Evolutionary conservation across 441 rosid genomes (phyloP), one percentile per base, ranked within the genome.

Genomic region (Erodium trifolium): DNA sequence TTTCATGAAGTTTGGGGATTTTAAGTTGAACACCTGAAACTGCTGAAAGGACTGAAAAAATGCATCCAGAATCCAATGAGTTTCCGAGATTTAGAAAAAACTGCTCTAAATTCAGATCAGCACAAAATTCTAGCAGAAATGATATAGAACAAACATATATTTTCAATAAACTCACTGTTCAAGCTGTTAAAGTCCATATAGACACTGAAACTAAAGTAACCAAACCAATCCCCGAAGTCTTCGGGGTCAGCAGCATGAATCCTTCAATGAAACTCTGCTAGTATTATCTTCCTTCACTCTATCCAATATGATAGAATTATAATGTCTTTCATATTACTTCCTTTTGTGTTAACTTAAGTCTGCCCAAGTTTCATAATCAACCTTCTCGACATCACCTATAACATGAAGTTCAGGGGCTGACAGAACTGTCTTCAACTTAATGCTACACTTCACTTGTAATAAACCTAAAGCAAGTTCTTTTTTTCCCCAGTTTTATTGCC

Each of bases 21-120:
- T 87, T 90, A 66, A 86, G 80, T 75, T 81, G 75, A 64, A 86
- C 84, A n/a, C 93, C 93, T 34, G 90, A 86, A 76, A 90, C 93
- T 66, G 96, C 96, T 69, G 91, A 86, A 73, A 85, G 90, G 75
- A 87, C 96, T 89, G 85, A 78, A 76, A 83, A 18, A 59, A 59
- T 41, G 45, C 55, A 49, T 49, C 17, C 55, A 49, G 55, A 49
- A 49, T n/a, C 55, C 14, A 13, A 3, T 12, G 55, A 49, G 55
- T n/a, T 49, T 49, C 55, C 3, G 16, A n/a, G 16, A 49, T 49
- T 49, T 49, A 49, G 16, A 13, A 12, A 49, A 49, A 14, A 49
- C 55, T 49, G 55, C 55, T 49, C 14, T 13, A 49, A 49, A 3
- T 3, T 41, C 45, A 41, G 10, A 41, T 41, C 45, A 41, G 11